These are phyloP conservation scores for Gaultheria prostrata DNA, from an alignment of 148 eudicot species.

Conservation along the genomic window DNA sequence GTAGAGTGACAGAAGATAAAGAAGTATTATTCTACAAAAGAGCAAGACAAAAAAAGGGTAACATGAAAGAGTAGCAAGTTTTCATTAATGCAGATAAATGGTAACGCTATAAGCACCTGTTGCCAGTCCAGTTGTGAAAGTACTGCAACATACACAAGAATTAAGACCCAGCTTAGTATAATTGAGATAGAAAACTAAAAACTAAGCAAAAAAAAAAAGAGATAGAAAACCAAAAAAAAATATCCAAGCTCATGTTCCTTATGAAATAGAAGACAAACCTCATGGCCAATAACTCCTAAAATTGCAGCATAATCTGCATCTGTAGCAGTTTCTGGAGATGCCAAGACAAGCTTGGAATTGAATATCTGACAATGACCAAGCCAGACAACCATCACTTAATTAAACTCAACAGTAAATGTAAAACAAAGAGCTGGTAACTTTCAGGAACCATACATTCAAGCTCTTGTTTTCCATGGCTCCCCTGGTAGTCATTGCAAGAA, in stretches of 20 bases:
- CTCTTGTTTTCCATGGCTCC: constrained; percentile 99
- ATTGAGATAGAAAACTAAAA: neutral
- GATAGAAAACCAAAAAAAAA: neutral
- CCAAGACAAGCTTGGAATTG: constrained; percentile 97
- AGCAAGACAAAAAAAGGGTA: neutral
- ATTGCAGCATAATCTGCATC: constrained; percentile 97
- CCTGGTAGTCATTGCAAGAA: constrained; percentile 49
- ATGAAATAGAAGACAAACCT: constrained; percentile 48
- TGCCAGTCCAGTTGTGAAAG: constrained; percentile 99
- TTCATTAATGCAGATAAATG: neutral
- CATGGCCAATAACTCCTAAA: constrained; percentile 97
- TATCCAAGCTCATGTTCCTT: neutral
- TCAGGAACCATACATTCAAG: constrained; percentile 64
- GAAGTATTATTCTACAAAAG: neutral
- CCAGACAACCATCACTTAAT: constrained; percentile 13
- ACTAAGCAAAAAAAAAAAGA: too few relatives aligned
- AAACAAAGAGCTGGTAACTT: constrained; percentile 3
- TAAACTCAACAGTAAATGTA: neutral
- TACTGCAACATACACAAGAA: constrained; percentile 57
- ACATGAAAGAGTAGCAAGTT: neutral
- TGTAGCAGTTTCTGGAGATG: constrained; percentile 97
- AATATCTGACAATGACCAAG: constrained; percentile 58
- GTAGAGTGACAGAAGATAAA: too few relatives aligned
- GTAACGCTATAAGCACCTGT: constrained; percentile 52
- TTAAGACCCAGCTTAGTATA: constrained; percentile 20